phyloP scores from a whole-genome alignment of 805 yeast species.

The Metschnikowia drakensbergensis region DNA sequence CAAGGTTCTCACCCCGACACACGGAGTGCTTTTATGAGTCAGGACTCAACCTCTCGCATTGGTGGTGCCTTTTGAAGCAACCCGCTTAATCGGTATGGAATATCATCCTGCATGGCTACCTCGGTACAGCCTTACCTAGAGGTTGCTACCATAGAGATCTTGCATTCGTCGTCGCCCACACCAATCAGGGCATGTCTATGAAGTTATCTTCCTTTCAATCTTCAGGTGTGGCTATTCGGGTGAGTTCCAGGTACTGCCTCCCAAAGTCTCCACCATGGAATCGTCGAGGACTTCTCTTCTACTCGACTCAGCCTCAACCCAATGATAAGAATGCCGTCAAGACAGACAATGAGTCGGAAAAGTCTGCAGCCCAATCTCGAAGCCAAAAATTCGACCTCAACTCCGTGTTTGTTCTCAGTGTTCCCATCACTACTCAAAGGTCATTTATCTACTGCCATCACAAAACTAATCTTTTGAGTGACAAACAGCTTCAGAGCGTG shows the following conservation, averaged over 20 bases:
- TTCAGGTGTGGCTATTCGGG: not conserved
- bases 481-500: slow-evolving; percentile 24
- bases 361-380: not conserved
- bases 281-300: not conserved
- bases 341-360: not conserved
- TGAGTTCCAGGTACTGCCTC: not conserved
- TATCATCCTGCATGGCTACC: not conserved
- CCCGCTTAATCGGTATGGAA: not conserved
- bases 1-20: no score
- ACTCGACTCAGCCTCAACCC: not conserved
- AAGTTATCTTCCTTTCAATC: not conserved
- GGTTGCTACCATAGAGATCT: not conserved
- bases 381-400: slow-evolving; percentile 22
- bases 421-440: slow-evolving; percentile 64
- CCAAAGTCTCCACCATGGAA: not conserved
- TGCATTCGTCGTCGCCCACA: not conserved
- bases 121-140: not conserved
- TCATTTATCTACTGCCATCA: slow-evolving; percentile 70
- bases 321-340: not conserved
- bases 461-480: slow-evolving; percentile 27
- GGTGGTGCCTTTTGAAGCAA: not conserved
- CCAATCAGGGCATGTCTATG: not conserved
- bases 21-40: no score
- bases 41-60: no score
- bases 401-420: slow-evolving; percentile 59